A percentile compares a stretch with the other conserved stretches of the same genome.
These are phyloP conservation scores for Lyophyllum decastes DNA, from an alignment of 768 basidiomycete genomes.

Conservation along the genomic window DNA sequence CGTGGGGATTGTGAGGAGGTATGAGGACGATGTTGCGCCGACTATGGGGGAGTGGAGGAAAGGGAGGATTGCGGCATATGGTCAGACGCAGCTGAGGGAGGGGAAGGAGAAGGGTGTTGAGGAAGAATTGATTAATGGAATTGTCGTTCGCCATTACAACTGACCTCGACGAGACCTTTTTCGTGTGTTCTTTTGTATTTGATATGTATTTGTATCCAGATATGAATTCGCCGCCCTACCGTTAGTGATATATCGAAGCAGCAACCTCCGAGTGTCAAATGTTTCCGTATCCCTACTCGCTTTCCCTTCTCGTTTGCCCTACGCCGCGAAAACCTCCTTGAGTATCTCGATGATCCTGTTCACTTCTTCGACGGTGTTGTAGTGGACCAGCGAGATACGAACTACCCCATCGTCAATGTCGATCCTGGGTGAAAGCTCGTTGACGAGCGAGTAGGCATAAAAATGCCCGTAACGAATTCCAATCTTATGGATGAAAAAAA, in stretches of 20 bases:
- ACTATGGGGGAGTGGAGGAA: conserved; percentile 43
- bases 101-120: conserved; percentile 21
- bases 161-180: no score
- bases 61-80: conserved; percentile 42
- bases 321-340: conserved; percentile 44
- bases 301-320: not conserved
- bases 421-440: conserved; percentile 53
- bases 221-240: no score
- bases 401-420: conserved; percentile 68
- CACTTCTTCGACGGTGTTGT: conserved; percentile 76
- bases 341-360: conserved; percentile 56
- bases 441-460: conserved; percentile 69
- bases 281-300: no score
- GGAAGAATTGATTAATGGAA: no score
- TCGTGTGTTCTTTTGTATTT: conserved; percentile 20
- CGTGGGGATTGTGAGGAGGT: conserved; percentile 33
- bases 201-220: no score
- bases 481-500: conserved; percentile 43
- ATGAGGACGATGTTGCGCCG: conserved; percentile 37
- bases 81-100: conserved; percentile 31
- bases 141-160: no score
- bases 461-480: conserved; percentile 82
- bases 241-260: no score
- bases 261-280: no score
- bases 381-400: conserved; percentile 76